Percentiles rank a stretch among this genome's conserved stretches.
Evolutionary conservation across 73 alveolate species (phyloP).

Genomic region (Uronychia setigera): DNA sequence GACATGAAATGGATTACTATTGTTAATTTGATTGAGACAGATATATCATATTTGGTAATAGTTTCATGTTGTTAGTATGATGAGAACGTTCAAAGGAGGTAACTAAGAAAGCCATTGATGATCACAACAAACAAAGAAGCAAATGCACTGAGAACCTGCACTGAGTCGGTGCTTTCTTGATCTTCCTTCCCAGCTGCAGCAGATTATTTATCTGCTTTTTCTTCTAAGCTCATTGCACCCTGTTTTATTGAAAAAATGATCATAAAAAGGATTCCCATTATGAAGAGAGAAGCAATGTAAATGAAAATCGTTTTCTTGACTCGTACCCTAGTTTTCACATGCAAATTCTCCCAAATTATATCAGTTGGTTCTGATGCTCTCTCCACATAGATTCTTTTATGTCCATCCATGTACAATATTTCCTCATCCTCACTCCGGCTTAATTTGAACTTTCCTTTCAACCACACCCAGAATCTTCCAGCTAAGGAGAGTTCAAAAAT

Average conservation of each 20-base stretch:
- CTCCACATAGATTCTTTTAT: constrained; percentile 8
- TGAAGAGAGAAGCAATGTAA: constrained; percentile 36
- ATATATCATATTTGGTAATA: constrained; percentile 58
- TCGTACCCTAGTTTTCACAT: constrained; percentile 8
- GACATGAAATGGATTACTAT: constrained; percentile 23
- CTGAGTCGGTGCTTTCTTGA: no score
- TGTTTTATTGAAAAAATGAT: constrained; percentile 49
- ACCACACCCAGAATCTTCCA: neutral
- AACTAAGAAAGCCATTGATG: constrained; percentile 45
- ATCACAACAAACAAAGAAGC: constrained; percentile 66
- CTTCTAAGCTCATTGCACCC: no score
- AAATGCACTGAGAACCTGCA: no score
- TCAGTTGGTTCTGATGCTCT: constrained; percentile 86
- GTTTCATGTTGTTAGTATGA: constrained; percentile 61
- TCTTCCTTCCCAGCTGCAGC: no score
- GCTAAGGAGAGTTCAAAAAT: neutral
- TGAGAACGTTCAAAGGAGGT: constrained; percentile 50
- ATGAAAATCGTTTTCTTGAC: no score
- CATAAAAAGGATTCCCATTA: constrained; percentile 57
- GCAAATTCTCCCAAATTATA: constrained; percentile 76
- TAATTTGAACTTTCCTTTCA: neutral
- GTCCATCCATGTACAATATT: neutral
- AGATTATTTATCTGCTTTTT: constrained; percentile 23
- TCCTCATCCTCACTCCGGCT: no score
- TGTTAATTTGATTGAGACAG: constrained; percentile 66